phyloP scores from a whole-genome alignment of 805 yeast genomes.

The Kuraishia borneana region DNA sequence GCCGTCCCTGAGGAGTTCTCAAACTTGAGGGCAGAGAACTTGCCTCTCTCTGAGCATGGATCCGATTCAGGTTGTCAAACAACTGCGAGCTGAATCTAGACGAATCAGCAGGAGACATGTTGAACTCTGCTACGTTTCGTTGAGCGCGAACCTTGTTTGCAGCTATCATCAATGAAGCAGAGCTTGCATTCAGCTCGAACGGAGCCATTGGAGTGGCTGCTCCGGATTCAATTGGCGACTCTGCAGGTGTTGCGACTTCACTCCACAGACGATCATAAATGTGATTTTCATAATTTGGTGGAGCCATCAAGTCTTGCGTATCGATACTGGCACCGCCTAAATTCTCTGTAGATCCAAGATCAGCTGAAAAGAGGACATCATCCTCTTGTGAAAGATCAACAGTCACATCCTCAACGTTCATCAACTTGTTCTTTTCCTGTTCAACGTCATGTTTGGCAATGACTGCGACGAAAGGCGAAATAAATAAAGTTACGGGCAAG shows the following conservation, averaged over 20 bases:
- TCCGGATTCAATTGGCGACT: conserved; percentile 30
- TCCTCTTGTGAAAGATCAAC: conserved; percentile 16
- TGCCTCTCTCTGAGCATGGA: conserved; percentile 36
- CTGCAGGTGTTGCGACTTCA: conserved; percentile 40
- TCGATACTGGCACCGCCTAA: conserved; percentile 13
- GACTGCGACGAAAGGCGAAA: conserved; percentile 69
- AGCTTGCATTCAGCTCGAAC: neutral
- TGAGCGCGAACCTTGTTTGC: conserved; percentile 1
- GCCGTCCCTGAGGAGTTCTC: conserved; percentile 11
- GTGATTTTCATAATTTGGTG: conserved; percentile 77
- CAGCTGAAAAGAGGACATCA: conserved; percentile 27
- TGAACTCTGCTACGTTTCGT: conserved; percentile 9
- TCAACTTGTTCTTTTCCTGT: neutral
- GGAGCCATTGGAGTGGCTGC: neutral
- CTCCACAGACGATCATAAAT: conserved; percentile 73
- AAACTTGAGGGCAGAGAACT: neutral
- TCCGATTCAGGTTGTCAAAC: conserved; percentile 38
- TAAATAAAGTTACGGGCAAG: conserved; percentile 48
- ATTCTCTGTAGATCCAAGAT: conserved; percentile 17
- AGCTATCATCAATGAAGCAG: neutral
- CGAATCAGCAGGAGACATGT: conserved; percentile 12
- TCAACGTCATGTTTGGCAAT: conserved; percentile 26
- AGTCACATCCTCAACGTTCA: neutral
- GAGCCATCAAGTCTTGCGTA: conserved; percentile 53
- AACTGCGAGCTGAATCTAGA: conserved; percentile 20